A percentile compares a stretch with the other conserved stretches of the same genome.
phyloP scores from a whole-genome alignment of 805 yeast species.

The Cyberlindnera americana region DNA sequence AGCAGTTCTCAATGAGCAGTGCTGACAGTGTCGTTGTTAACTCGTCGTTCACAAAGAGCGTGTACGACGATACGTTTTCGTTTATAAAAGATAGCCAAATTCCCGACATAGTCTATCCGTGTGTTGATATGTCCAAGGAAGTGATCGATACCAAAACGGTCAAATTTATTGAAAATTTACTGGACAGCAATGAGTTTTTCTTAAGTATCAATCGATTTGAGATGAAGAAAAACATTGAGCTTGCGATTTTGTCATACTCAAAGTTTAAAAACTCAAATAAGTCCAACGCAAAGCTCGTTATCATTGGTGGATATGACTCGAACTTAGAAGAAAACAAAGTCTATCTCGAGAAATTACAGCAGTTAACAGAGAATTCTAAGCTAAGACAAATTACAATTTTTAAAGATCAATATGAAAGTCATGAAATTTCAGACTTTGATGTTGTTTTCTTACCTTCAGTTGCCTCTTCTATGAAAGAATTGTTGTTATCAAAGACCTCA shows the following conservation, averaged over 20 bases:
- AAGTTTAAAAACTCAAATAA: conserved; percentile 34
- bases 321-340: conserved; percentile 72
- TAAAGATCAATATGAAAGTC: conserved; percentile 28
- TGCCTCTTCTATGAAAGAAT: conserved; percentile 58
- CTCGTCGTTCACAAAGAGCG: conserved; percentile 72
- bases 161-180: conserved; percentile 15
- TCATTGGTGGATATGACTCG: conserved; percentile 91
- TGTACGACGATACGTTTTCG: conserved; percentile 64
- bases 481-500: conserved; percentile 53
- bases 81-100: conserved; percentile 27
- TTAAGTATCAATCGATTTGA: conserved; percentile 89
- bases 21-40: conserved; percentile 86
- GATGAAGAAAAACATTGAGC: conserved; percentile 71
- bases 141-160: conserved; percentile 19
- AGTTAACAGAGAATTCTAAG: conserved; percentile 41
- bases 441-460: conserved; percentile 82
- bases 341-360: conserved; percentile 59
- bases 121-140: conserved; percentile 56
- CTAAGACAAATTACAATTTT: conserved; percentile 44
- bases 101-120: conserved; percentile 44
- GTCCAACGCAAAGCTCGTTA: conserved; percentile 43
- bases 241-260: conserved; percentile 72
- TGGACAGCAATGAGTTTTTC: conserved; percentile 36
- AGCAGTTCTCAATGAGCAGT: conserved; percentile 70
- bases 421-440: conserved; percentile 30